These are phyloP conservation scores for Earliella scabrosa DNA, from an alignment of 1,284 basidiomycete genomes.

Conservation along the genomic window DNA sequence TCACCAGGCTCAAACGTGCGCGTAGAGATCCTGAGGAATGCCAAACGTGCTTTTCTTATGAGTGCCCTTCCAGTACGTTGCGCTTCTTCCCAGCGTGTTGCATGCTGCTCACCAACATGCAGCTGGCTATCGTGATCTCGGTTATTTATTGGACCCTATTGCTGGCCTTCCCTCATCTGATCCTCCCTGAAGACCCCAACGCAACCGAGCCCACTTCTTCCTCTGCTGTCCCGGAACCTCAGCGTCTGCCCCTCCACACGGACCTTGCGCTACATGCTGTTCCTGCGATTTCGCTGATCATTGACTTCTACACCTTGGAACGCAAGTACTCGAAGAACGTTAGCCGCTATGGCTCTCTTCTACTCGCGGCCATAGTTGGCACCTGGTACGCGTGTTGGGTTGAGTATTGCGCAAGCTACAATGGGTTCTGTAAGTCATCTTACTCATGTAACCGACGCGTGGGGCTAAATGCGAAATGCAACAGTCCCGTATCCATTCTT, in stretches of 20 bases:
- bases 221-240: constrained; percentile 37
- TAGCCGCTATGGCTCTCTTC: constrained; percentile 49
- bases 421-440: constrained; percentile 62
- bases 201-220: constrained; percentile 43
- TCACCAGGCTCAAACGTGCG: constrained; percentile 1
- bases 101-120: constrained; percentile 2
- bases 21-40: constrained; percentile 41
- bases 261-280: constrained; percentile 73
- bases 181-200: constrained; percentile 37
- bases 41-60: constrained; percentile 64
- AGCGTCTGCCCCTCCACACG: constrained; percentile 60
- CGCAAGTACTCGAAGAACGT: constrained; percentile 55
- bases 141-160: constrained; percentile 76
- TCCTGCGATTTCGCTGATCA: constrained; percentile 61
- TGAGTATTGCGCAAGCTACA: constrained; percentile 68
- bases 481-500: constrained; percentile 86
- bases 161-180: constrained; percentile 54
- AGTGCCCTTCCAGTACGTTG: constrained; percentile 62
- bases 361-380: constrained; percentile 47
- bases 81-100: neutral
- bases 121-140: constrained; percentile 72
- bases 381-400: constrained; percentile 67
- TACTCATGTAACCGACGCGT: neutral
- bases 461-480: neutral
- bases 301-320: constrained; percentile 78